Evolutionary conservation across 1,284 basidiomycete genomes (phyloP), one percentile per base, ranked within the genome.

Genomic region (Apiotrichum laibachii): DNA sequence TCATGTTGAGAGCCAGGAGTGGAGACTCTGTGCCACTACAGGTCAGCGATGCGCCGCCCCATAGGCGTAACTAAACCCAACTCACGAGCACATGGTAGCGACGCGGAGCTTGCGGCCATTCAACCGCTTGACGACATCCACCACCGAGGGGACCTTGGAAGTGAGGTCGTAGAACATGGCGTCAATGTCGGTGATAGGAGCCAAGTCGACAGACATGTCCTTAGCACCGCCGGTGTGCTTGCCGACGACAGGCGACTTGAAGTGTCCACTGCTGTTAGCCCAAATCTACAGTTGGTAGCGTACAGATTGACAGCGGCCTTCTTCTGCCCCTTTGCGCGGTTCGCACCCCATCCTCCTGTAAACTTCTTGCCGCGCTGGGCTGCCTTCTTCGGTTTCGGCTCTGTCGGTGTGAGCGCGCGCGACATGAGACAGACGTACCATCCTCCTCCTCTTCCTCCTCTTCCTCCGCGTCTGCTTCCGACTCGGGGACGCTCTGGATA

Each of bases 21-120:
- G 93, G 93, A 1, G 92, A 93, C 71, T 97, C 94, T 2, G 93
- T 97, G 21, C 93, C 93, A 52, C 92, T 95, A 54, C 12, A n/a
- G 5, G 50, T 64, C 44, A 67, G 58, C 35, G 16, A n/a, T 26
- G 13, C 19, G 10, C 13, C n/a, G n/a, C n/a, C n/a, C 26, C 26
- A 31, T 31, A 31, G 26, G 26, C 7, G 5, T 16, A 18, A 16
- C 15, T 31, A 16, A 26, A 31, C 21, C 2, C 10, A 11, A 67
- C 77, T 60, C 46, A 79, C 77, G 75, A 77, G 80, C 93, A 97
- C 93, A 97, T 97, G 13, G 93, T 97, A 1, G 93, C 94, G 45
- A 97, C 85, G 68, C 93, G 90, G 70, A 97, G 81, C 65, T 89
- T 91, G 57, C 92, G 85, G 2, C 91, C 91, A 62, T 84, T 79